Evolutionary conservation across 1,139 yeast species (phyloP), one percentile per base, ranked within the genome.

Genomic region (Suhomyces panamericanus): DNA sequence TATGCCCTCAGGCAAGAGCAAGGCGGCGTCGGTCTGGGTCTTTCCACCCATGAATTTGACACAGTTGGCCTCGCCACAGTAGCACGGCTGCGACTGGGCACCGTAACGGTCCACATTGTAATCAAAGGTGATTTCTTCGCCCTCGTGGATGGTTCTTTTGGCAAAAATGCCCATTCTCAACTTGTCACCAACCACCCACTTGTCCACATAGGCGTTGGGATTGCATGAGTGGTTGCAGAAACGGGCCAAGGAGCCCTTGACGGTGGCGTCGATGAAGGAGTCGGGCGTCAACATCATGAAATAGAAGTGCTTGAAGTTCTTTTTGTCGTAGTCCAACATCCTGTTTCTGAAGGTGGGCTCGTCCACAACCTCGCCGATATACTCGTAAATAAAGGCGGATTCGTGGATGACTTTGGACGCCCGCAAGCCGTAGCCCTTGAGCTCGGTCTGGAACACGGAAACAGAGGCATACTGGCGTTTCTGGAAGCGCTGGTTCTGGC

Each of bases 81-180:
- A 87, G 66, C 99, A 93, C 20, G 89, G 87, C 66, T 93, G 98
- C 7, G 95, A 90, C 51, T 83, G 85, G 1, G 97, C 95, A 24
- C 99, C 99, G 63, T 90, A 93, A 49, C 99, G 75, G 65, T 93
- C 99, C 24, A 93, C 98, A 60, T 93, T 93, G 64, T 93, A 93
- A 66, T 93, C 96, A 67, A 93, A 91, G 0, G 97, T 88, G 51
- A 93, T 82, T 62, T 93, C 99, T 64, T 93, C 98, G 39, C 96
- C 96, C 45, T 66, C 66, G n/a, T 55, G 47, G 44, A 93, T 88
- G 29, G 72, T 66, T 52, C 96, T 73, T 56, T 87, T 86, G 43
- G 97, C 88, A 63, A 93, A 93, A 20, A 93, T 87, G 32, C 99
- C 99, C 98, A 93, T 93, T 55, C 90, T 77, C 49, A 89, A 74